Evolutionary conservation across 495 filamentous ascomycete species (phyloP), one percentile per base, ranked within the genome.

Genomic region (Neurospora sublineolata): DNA sequence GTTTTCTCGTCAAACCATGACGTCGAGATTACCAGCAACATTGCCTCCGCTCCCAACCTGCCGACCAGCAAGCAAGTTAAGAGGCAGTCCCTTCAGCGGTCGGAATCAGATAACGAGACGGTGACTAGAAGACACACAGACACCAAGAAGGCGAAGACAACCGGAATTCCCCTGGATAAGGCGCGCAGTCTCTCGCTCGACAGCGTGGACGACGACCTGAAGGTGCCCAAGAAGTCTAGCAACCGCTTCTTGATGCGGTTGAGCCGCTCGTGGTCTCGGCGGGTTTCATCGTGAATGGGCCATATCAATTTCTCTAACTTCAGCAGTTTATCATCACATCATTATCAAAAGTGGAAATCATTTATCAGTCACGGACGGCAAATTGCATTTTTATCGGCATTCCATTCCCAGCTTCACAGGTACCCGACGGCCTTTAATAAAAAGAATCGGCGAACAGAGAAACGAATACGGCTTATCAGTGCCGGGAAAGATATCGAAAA

Each of bases 181-280:
- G 71, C 58, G 33, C 72, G 75, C 6, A 78, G 75, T 68, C 18
- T 74, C 33, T 74, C 76, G 11, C 46, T 77, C 67, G 74, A 69
- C 68, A 75, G 68, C 42, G 30, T 77, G 30, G 76, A 78, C 3
- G 52, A 64, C 8, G 72, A 75, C 16, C 38, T 75, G 14, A 77
- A 78, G 37, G 39, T 37, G 36, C 7, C 73, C 20, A 75, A 75
- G 68, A 2, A 44, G 7, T 58, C 12, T 36, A 69, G 71, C 60
- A 71, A 70, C 23, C 75, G 75, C 2, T 69, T 77, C 20, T 42
- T 78, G 5, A 30, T 70, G 36, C 72, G 75, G 33, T 71, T 77
- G 27, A 72, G 75, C 1, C 75, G 76, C 11, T 75, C 76, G 0
- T 78, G 72, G 69, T 75, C 76, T 8, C 73, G 76, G 0, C 72